phyloP scores from a whole-genome alignment of 257 asterid genomes.

The Henckelia pumila region DNA sequence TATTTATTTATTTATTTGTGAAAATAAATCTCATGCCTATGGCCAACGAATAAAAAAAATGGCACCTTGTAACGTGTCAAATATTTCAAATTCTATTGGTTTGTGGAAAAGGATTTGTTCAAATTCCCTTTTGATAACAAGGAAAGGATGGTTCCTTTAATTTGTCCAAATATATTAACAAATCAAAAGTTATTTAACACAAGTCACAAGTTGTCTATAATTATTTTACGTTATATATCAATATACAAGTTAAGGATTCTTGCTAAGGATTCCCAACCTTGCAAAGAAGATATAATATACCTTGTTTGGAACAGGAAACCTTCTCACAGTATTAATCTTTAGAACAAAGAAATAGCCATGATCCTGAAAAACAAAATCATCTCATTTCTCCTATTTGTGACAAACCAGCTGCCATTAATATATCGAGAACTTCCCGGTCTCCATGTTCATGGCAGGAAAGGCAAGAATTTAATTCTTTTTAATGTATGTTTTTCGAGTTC shows the following conservation, averaged over 20 bases:
- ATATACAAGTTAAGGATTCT: too few species aligned
- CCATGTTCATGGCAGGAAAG: not conserved
- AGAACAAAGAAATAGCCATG: not conserved
- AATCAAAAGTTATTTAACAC: not conserved
- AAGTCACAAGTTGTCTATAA: too few species aligned
- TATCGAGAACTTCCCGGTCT: not conserved
- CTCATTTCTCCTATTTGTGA: not conserved
- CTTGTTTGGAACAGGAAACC: not conserved
- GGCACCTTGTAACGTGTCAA: not conserved
- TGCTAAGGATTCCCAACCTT: not conserved
- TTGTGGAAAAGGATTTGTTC: not conserved
- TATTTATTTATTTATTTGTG: too few species aligned
- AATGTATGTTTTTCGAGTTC: conserved; percentile 16
- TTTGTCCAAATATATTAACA: not conserved
- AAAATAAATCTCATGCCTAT: too few species aligned
- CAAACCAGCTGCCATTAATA: not conserved
- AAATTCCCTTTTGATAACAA: not conserved
- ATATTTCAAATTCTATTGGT: not conserved
- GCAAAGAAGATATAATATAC: not conserved
- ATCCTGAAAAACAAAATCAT: not conserved
- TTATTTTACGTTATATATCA: too few species aligned
- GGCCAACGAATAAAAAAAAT: too few species aligned
- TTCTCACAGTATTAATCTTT: not conserved
- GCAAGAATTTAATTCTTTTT: not conserved
- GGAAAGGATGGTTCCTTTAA: not conserved